Evolutionary conservation across 1,284 basidiomycete genomes (phyloP), one percentile per base, ranked within the genome.

Genomic region (Malassezia yamatoensis): DNA sequence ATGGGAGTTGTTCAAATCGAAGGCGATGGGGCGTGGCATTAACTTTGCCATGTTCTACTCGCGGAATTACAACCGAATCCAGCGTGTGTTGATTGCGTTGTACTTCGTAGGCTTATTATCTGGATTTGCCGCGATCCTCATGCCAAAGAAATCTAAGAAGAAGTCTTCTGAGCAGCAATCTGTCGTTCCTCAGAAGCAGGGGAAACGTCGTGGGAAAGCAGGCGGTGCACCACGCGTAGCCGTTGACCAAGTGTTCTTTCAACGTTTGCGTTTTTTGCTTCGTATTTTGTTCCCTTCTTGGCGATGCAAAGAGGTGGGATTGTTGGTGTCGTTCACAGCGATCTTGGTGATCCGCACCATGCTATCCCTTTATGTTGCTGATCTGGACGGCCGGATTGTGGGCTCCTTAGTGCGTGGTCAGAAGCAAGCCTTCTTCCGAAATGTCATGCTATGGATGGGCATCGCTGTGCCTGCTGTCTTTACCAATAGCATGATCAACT

Each of bases 311-410:
- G 90, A 96, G 76, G 87, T 89, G 0, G 78, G 87, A 41, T 81
- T 96, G 54, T 80, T 98, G 6, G 78, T 85, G 51, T 85, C 89
- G 78, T 90, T 96, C 73, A 87, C 90, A 5, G 82, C 83, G 67
- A 82, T 96, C 62, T 81, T 98, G 51, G 81, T 96, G 15, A 85
- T 88, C 59, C 79, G 91, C 59, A 96, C 91, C 2, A 85, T 88
- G 10, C 84, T 96, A 50, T 90, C 87, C 21, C 79, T 98, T n/a
- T 96, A 96, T 70, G 90, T 98, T 46, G 91, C 93, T 8, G 83
- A 88, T 49, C 80, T 96, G 47, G 93, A 96, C 70, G 91, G 90
- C 74, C 84, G 85, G 32, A 73, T 98, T 65, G 93, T 98, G 0
- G 89, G 90, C 2, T 88, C 88, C 16, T 82, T 96, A 8, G 93